phyloP scores from a whole-genome alignment of 352 stramenopile genomes.

The Globisporangium yorkense region DNA sequence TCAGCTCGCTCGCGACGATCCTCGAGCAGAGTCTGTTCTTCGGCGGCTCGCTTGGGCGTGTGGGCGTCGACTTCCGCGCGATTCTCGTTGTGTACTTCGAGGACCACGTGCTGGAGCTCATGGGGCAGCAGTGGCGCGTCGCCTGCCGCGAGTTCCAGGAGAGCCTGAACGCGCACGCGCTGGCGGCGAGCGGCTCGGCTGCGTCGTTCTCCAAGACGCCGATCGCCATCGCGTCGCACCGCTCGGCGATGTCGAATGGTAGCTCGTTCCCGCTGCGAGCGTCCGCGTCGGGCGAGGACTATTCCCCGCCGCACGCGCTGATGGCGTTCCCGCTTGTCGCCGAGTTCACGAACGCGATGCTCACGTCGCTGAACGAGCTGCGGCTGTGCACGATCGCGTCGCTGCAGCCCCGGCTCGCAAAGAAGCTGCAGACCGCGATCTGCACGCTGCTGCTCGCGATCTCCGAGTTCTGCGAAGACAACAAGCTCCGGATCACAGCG shows the following conservation, averaged over 20 bases:
- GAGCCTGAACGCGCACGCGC: constrained; percentile 34
- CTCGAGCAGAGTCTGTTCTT: constrained; percentile 86
- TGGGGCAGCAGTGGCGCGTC: constrained; percentile 51
- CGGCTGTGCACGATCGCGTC: constrained; percentile 66
- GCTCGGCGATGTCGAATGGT: constrained; percentile 14
- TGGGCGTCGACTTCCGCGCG: constrained; percentile 79
- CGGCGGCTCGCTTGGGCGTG: constrained; percentile 66
- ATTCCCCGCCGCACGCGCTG: constrained; percentile 65
- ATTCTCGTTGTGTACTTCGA: constrained; percentile 82
- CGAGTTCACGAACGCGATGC: constrained; percentile 78
- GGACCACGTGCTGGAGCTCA: constrained; percentile 62
- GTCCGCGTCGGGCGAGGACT: constrained; percentile 24
- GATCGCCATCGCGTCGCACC: constrained; percentile 68
- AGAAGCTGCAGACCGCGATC: constrained; percentile 53
- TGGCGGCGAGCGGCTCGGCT: constrained; percentile 10
- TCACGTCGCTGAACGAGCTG: constrained; percentile 83
- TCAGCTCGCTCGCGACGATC: constrained; percentile 73
- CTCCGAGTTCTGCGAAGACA: constrained; percentile 47
- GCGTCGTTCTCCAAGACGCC: constrained; percentile 40
- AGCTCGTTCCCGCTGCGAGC: constrained; percentile 11
- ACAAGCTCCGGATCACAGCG: constrained; percentile 21
- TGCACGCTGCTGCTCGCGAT: constrained; percentile 43
- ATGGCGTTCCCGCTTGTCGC: constrained; percentile 85
- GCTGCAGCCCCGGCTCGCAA: constrained; percentile 45
- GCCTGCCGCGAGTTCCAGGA: constrained; percentile 64